A percentile compares a stretch with the other conserved stretches of the same genome.
Conservation (phyloP, 768 basidiomycete species). For the Boletus coccyginus region DNA sequence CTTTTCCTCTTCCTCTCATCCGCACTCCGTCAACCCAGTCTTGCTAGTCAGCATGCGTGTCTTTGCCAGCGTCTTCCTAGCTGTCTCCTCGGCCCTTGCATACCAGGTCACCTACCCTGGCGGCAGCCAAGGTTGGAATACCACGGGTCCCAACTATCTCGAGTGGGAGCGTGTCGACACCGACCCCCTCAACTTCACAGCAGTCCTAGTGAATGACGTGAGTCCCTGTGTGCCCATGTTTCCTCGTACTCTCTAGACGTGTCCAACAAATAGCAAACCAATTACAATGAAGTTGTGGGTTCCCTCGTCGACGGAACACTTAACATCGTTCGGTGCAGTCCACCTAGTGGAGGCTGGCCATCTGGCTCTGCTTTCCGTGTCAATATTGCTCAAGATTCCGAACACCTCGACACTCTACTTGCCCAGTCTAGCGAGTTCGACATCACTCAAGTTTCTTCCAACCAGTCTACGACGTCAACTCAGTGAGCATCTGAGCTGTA, state of each 20-base stretch:
- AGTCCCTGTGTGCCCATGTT: conserved; percentile 6
- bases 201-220: conserved; percentile 64
- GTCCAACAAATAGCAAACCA: conserved; percentile 33
- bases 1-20: background rate
- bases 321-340: conserved; percentile 39
- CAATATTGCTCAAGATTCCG: conserved; percentile 58
- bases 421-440: conserved; percentile 71
- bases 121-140: conserved; percentile 51
- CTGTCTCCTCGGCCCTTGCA: conserved; percentile 57
- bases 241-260: background rate
- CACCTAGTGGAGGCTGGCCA: conserved; percentile 67
- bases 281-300: conserved; percentile 47
- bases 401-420: conserved; percentile 50
- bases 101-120: conserved; percentile 58
- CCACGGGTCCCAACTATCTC: conserved; percentile 49
- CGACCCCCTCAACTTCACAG: conserved; percentile 67
- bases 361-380: conserved; percentile 61
- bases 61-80: conserved; percentile 42
- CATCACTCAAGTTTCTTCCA: conserved; percentile 34
- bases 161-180: conserved; percentile 64
- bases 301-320: conserved; percentile 52
- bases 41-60: conserved; percentile 40
- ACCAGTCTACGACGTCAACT: conserved; percentile 12
- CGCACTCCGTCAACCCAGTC: background rate
- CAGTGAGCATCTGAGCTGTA: conserved; percentile 13